Conservation (phyloP, 805 yeast species). For the Myxozyma mucilagina region DNA sequence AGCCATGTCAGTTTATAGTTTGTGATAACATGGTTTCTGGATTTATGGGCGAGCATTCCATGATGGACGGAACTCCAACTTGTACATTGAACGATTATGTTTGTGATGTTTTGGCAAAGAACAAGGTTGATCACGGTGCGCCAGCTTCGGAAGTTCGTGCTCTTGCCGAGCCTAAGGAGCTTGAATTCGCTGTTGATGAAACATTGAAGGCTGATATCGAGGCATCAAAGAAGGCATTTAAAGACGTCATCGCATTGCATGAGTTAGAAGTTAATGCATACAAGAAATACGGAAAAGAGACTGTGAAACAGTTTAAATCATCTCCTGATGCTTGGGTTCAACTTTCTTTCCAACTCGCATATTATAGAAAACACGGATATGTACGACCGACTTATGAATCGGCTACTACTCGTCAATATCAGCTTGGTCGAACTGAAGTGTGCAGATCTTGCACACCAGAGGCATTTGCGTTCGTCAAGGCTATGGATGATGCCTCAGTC, state of each 20-base stretch:
- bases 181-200: constrained; percentile 58
- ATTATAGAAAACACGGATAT: constrained; percentile 76
- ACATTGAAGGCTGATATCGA: constrained; percentile 52
- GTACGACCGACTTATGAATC: constrained; percentile 92
- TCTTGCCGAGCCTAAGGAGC: constrained; percentile 41
- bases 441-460: constrained; percentile 80
- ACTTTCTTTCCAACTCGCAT: constrained; percentile 86
- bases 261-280: constrained; percentile 78
- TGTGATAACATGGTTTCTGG: constrained; percentile 85
- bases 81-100: constrained; percentile 80
- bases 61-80: constrained; percentile 98
- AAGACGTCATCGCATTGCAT: constrained; percentile 59
- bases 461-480: constrained; percentile 65
- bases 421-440: constrained; percentile 91
- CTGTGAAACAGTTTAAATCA: constrained; percentile 77
- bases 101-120: constrained; percentile 54
- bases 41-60: constrained; percentile 93
- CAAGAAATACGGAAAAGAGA: constrained; percentile 80
- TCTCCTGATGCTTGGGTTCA: constrained; percentile 95
- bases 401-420: constrained; percentile 88
- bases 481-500: constrained; percentile 63
- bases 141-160: constrained; percentile 17
- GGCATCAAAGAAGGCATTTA: constrained; percentile 58
- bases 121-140: constrained; percentile 45
- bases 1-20: constrained; percentile 82